These are phyloP conservation scores for Chrysanthemum seticuspe DNA, from an alignment of 129 eudicot species.

Conservation along the genomic window DNA sequence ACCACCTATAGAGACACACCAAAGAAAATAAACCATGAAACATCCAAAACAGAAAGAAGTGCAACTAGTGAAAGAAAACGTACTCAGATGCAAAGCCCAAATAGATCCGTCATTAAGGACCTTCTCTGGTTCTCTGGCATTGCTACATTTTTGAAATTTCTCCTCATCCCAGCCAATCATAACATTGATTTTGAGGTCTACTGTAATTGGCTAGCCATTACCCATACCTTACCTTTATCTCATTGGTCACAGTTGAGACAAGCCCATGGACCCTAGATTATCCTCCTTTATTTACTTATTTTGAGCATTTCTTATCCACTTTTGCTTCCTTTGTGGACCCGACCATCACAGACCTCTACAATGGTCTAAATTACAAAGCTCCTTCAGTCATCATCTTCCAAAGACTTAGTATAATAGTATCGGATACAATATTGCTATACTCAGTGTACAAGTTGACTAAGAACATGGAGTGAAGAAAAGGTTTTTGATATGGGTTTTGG, in stretches of 20 bases:
- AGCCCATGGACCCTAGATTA: constrained; percentile 92
- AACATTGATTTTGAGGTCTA: constrained; percentile 95
- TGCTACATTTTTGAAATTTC: constrained; percentile 55
- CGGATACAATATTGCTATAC: constrained; percentile 48
- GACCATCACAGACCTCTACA: constrained; percentile 54
- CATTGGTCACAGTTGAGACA: constrained; percentile 73
- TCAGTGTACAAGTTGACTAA: constrained; percentile 48
- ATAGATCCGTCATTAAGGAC: constrained; percentile 30
- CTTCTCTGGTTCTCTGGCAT: constrained; percentile 55
- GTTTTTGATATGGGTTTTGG: constrained; percentile 71
- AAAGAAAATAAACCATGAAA: constrained; percentile 22
- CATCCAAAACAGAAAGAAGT: constrained; percentile 20
- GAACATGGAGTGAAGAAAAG: constrained; percentile 33
- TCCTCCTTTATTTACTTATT: constrained; percentile 86
- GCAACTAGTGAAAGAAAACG: constrained; percentile 15
- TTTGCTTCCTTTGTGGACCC: constrained; percentile 68
- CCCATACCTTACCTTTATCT: constrained; percentile 70
- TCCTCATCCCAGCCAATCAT: constrained; percentile 80
- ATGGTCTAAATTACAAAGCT: constrained; percentile 60
- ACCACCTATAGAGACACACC: background rate
- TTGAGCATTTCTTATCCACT: constrained; percentile 52
- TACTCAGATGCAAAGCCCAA: constrained; percentile 14
- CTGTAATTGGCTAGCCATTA: constrained; percentile 82
- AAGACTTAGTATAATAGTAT: constrained; percentile 52
- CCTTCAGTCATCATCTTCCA: constrained; percentile 56